These are phyloP conservation scores for Puccinia polysora DNA, from an alignment of 1,284 basidiomycete genomes.

Conservation along the genomic window DNA sequence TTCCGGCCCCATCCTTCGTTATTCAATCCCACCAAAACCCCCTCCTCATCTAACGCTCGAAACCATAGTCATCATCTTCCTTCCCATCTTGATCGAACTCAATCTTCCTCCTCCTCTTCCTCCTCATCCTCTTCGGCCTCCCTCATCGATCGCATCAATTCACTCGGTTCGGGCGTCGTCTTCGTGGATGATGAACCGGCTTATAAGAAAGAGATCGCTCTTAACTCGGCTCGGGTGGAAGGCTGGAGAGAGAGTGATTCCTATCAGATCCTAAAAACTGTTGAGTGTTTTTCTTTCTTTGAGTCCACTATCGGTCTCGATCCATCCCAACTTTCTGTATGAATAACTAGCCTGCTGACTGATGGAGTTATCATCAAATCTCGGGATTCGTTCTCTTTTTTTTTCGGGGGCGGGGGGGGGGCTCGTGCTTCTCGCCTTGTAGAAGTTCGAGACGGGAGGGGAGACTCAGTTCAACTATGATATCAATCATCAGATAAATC, in stretches of 20 bases:
- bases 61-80: background rate
- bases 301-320: background rate
- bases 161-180: constrained; percentile 65
- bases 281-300: constrained; percentile 52
- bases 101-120: background rate
- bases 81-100: background rate
- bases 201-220: constrained; percentile 60
- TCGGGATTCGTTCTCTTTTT: background rate
- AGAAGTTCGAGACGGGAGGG: background rate
- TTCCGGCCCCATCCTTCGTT: constrained; percentile 54
- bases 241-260: constrained; percentile 69
- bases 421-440: background rate
- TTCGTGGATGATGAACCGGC: constrained; percentile 64
- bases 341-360: background rate
- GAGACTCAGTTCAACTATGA: constrained; percentile 59
- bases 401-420: background rate
- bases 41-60: background rate
- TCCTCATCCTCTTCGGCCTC: constrained; percentile 39
- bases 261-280: constrained; percentile 63
- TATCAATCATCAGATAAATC: constrained; percentile 65
- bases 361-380: background rate
- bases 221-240: constrained; percentile 70
- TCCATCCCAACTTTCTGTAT: background rate
- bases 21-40: constrained; percentile 45
- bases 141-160: constrained; percentile 45